Evolutionary conservation across 768 basidiomycete species (phyloP).

Genomic region (Epithele typhae): DNA sequence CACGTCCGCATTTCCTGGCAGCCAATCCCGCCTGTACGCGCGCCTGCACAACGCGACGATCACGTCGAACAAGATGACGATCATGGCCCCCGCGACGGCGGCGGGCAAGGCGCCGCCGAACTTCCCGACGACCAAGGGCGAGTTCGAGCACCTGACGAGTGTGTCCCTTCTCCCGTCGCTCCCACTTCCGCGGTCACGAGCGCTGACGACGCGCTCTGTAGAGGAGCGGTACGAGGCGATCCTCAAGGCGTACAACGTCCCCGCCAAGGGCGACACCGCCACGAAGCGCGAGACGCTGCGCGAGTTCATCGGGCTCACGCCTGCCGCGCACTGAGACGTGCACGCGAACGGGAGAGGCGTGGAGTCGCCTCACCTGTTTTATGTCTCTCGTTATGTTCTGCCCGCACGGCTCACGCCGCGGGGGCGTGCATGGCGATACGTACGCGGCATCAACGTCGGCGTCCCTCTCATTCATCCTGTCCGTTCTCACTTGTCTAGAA

Average conservation of each 20-base stretch:
- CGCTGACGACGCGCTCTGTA: constrained; percentile 8
- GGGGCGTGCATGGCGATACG: too few relatives aligned
- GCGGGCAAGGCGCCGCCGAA: constrained; percentile 33
- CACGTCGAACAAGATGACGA: constrained; percentile 28
- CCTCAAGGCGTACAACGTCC: constrained; percentile 30
- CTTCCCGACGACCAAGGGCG: constrained; percentile 36
- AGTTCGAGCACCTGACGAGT: constrained; percentile 46
- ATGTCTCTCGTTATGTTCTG: too few relatives aligned
- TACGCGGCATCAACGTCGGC: too few relatives aligned
- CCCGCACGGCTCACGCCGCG: too few relatives aligned
- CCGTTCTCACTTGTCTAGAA: too few relatives aligned
- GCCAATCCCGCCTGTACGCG: constrained; percentile 34
- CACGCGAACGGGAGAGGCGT: too few relatives aligned
- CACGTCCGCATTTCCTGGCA: constrained; percentile 15
- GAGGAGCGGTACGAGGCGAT: constrained; percentile 40
- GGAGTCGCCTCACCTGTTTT: too few relatives aligned
- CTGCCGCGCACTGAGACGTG: not conserved
- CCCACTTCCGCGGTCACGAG: not conserved
- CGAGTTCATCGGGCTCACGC: constrained; percentile 32
- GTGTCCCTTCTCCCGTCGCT: constrained; percentile 6
- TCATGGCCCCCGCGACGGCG: constrained; percentile 27
- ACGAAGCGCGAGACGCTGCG: constrained; percentile 37
- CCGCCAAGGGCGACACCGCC: constrained; percentile 35
- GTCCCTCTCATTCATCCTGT: too few relatives aligned
- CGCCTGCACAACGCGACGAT: constrained; percentile 33